Conservation (phyloP, 768 basidiomycete species). For the Lentinula sp. region DNA sequence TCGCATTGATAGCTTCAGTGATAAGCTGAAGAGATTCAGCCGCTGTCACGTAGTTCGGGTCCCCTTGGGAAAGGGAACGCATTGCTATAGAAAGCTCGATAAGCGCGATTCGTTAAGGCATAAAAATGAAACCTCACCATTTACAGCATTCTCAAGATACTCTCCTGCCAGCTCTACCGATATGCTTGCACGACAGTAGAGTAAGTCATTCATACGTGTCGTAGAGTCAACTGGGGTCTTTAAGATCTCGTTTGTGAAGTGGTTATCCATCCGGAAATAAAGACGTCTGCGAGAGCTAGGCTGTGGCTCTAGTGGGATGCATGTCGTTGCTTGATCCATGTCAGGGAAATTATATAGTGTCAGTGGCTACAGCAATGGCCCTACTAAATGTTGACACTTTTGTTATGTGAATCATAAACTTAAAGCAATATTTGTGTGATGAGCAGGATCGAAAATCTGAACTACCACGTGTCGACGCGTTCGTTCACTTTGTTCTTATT, state of each 20-base stretch:
- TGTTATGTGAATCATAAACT: not conserved
- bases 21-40: not conserved
- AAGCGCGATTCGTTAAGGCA: not conserved
- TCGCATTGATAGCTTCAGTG: not conserved
- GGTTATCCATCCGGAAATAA: not conserved
- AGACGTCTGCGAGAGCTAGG: not conserved
- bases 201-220: not conserved
- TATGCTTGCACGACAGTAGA: not conserved
- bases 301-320: not conserved
- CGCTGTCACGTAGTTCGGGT: not conserved
- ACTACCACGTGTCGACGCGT: not conserved
- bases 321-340: not conserved
- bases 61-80: not conserved
- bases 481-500: not conserved
- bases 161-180: not conserved
- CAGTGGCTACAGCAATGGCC: not conserved
- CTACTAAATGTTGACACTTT: not conserved
- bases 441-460: not conserved
- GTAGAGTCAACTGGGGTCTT: not conserved
- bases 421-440: not conserved
- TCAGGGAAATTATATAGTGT: not conserved
- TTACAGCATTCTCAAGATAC: not conserved
- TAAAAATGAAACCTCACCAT: not conserved
- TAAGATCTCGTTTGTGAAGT: not conserved
- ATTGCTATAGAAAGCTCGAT: not conserved